Base-by-base conservation (phyloP, 805 yeast genomes). In the Isabelozyma rhagii region DNA sequence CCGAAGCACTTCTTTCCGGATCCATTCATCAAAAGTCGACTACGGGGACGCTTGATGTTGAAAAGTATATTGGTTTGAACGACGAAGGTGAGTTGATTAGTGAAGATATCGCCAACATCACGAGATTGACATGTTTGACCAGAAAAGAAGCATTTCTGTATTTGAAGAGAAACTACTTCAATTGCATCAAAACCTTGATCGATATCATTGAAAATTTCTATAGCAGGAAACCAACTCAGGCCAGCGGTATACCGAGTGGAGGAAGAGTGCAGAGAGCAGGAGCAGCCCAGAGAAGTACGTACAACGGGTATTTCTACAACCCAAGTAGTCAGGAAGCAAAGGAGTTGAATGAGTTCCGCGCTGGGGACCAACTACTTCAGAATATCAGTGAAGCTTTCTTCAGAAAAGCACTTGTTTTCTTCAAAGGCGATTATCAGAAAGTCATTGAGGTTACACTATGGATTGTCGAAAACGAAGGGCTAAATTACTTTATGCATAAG, bases 401-500 rank as follows among this genome's bases (percentile, higher is more conserved):
- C 38, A 52, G 61, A 17, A 57, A 64, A 11, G 72, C 75, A 10
- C 45, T 81, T 4, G 60, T 51, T 13, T 78, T 75, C 55, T 80
- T 71, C 56, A 52, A 68, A n/a, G 83, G 83, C 3, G 71, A 80
- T 49, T 52, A 73, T 1, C 54, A 55, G 15, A 68, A 62, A 45
- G 78, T 78, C 0, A 48, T 78, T 8, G 56, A 62, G 2, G 50
- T 72, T 10, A 74, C 78, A 8, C 50, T 64, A 1, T 51, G 65
- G 17, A 56, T 72, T 7, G 50, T 67, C 17, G 75, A 75, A 45
- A 51, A 64, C 3, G 53, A 59, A 29, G 66, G 64, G 10, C 49
- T 61, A 25, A 72, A 79, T 1, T 65, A 53, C 51, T 58, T 45
- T 13, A 48, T n/a, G 25, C 41, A 39, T 39, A 11, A 39, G 21